Percentiles rank a stretch among this genome's conserved stretches.
Evolutionary conservation across 2,329 filamentous ascomycete genomes (phyloP).

Genomic region (Sporothrix globosa): DNA sequence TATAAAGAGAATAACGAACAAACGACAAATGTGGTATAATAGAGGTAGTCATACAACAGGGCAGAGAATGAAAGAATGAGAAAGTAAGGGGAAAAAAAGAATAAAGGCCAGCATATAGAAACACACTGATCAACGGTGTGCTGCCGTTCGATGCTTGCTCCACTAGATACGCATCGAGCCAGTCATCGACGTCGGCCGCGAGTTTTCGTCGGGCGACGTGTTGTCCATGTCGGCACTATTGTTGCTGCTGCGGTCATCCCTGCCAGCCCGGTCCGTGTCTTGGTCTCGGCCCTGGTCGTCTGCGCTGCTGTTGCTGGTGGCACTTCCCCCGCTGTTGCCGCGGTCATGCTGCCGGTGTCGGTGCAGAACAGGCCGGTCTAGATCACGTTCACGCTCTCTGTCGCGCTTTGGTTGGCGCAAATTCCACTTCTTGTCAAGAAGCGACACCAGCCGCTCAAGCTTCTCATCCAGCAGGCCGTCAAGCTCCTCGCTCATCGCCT

Average conservation of each 20-base stretch:
- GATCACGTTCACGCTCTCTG: slow-evolving; percentile 4
- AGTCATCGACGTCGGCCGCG: slow-evolving; percentile 28
- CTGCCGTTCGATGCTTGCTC: slow-evolving; percentile 10
- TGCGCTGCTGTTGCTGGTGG: neutral
- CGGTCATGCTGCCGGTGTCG: slow-evolving; percentile 23
- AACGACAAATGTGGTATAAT: slow-evolving; percentile 30
- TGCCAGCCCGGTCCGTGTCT: slow-evolving; percentile 20
- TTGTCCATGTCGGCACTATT: slow-evolving; percentile 34
- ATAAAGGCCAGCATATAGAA: neutral
- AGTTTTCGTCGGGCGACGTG: slow-evolving; percentile 33
- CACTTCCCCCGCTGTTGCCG: slow-evolving; percentile 16
- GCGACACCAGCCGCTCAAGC: slow-evolving; percentile 69
- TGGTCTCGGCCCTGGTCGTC: slow-evolving; percentile 17
- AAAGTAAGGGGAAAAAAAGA: neutral
- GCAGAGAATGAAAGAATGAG: slow-evolving; percentile 1
- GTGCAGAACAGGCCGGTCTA: slow-evolving; percentile 8
- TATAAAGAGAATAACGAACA: neutral
- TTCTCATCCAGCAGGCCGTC: slow-evolving; percentile 73
- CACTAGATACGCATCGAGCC: slow-evolving; percentile 31
- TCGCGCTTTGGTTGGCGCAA: slow-evolving; percentile 40
- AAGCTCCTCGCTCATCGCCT: slow-evolving; percentile 60
- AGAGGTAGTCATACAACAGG: slow-evolving; percentile 31
- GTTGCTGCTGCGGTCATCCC: slow-evolving; percentile 32
- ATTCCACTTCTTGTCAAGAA: slow-evolving; percentile 72
- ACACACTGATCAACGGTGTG: slow-evolving; percentile 14